Base-by-base conservation (phyloP, 192 early-diverging fungal species). In the Coemansia sp. region DNA sequence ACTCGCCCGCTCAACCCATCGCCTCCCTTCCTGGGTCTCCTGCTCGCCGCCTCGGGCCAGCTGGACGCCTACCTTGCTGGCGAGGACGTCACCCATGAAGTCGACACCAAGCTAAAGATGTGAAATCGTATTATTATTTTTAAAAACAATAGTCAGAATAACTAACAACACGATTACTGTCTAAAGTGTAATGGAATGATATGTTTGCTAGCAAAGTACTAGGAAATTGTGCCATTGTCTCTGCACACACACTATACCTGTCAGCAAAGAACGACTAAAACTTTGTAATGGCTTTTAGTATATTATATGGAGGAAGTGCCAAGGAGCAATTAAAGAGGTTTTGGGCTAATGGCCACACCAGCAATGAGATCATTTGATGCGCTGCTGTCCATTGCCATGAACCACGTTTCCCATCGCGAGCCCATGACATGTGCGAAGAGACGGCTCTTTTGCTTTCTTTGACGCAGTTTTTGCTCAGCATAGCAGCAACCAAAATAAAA, bases 1-100 rank as follows among this genome's bases (percentile, higher is more conserved):
- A 98, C 96, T 37, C 90, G 95, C 37, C 98, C 98, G 3, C 82
- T 98, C 47, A 90, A 86, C 71, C 98, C 98, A 11, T 90, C 91
- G 8, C 94, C 98, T 40, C 86, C 90, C 14, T 99, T 98, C 87
- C 78, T 95, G 17, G 98, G 98, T 46, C 89, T 99, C 31, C 86
- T 99, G 67, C 71, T 94, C 61, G 96, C 96, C 45, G 87, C 96
- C 47, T 84, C 89, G 15, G 92, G 90, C 22, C 78, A 91, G 67
- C 73, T 96, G 39, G 70, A 88, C 24, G 71, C 68, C 14, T 90
- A 84, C 24, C 70, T 87, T 24, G 37, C 25, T 31, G 74, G 78
- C 41, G 62, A 65, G 27, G 68, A 62, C 25, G 62, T 80, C 32
- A 45, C 56, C 0, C 40, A 54, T 12, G 68, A 65, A n/a, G 40